Conservation (phyloP, 371 early-diverging fungal genomes). For the Mortierella sp. region DNA sequence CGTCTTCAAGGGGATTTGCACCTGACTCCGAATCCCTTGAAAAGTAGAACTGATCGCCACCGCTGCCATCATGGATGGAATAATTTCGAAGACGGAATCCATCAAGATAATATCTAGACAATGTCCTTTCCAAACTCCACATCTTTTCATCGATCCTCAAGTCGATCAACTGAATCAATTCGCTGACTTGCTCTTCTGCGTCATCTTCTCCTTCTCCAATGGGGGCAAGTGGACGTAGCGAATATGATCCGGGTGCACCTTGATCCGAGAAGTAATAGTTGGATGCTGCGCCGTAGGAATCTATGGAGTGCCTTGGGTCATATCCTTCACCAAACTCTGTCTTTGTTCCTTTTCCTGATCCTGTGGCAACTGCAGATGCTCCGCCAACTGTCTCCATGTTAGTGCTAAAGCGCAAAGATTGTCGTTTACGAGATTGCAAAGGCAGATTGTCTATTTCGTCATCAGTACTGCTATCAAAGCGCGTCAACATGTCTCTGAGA, state of each 20-base stretch:
- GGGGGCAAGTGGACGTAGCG: conserved; percentile 34
- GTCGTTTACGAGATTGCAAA: conserved; percentile 16
- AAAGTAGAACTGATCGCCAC: not conserved
- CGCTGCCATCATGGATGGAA: conserved; percentile 5
- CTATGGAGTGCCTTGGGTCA: conserved; percentile 18
- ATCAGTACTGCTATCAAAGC: conserved; percentile 27
- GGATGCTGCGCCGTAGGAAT: not conserved
- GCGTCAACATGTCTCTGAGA: conserved; percentile 11
- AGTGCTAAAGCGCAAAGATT: conserved; percentile 21
- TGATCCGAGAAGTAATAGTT: conserved; percentile 41
- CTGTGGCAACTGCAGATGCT: not conserved
- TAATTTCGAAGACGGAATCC: conserved; percentile 47
- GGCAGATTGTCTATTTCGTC: conserved; percentile 30
- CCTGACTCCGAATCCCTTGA: not conserved
- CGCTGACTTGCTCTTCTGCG: conserved; percentile 34
- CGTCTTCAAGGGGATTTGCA: not conserved
- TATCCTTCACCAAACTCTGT: not conserved
- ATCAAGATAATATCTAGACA: conserved; percentile 46
- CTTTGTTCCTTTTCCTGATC: not conserved
- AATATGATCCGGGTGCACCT: conserved; percentile 30
- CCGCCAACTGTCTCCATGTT: not conserved
- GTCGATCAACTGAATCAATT: conserved; percentile 47
- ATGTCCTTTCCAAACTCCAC: conserved; percentile 47
- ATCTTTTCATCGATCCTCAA: conserved; percentile 44
- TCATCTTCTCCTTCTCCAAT: conserved; percentile 24